phyloP scores from a whole-genome alignment of 164 flowering plant genomes.

The Santalum album region DNA sequence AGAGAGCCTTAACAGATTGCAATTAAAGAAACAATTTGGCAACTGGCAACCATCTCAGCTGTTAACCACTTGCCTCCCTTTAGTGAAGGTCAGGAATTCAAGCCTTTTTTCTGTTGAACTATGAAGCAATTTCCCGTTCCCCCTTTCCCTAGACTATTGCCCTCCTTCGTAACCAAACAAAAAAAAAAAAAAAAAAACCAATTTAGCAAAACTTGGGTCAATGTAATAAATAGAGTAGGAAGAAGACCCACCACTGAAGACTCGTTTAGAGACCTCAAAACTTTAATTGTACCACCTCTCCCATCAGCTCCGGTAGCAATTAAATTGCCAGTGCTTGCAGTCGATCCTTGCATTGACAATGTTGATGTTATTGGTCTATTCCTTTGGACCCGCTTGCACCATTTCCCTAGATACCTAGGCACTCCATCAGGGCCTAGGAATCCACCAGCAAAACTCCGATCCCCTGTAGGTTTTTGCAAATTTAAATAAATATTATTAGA shows the following conservation, averaged over 20 bases:
- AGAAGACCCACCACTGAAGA: conserved; percentile 34
- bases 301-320: conserved; percentile 94
- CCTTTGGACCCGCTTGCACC: conserved; percentile 71
- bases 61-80: no score
- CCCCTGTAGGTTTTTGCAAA: conserved; percentile 26
- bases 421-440: conserved; percentile 78
- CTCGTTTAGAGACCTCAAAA: conserved; percentile 46
- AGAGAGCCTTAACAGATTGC: no score
- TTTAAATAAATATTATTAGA: neutral
- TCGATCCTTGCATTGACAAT: conserved; percentile 20
- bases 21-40: neutral
- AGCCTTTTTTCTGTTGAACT: no score
- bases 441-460: conserved; percentile 59
- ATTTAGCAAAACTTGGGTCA: no score
- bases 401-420: conserved; percentile 67
- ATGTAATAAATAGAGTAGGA: neutral
- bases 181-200: no score
- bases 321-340: conserved; percentile 29
- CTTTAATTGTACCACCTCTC: conserved; percentile 81
- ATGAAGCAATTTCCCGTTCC: no score
- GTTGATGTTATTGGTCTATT: conserved; percentile 21
- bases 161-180: no score
- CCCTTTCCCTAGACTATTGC: no score
- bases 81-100: no score
- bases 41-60: no score